Conservation (phyloP, 495 filamentous ascomycete genomes). For the Ramalina peruviana region DNA sequence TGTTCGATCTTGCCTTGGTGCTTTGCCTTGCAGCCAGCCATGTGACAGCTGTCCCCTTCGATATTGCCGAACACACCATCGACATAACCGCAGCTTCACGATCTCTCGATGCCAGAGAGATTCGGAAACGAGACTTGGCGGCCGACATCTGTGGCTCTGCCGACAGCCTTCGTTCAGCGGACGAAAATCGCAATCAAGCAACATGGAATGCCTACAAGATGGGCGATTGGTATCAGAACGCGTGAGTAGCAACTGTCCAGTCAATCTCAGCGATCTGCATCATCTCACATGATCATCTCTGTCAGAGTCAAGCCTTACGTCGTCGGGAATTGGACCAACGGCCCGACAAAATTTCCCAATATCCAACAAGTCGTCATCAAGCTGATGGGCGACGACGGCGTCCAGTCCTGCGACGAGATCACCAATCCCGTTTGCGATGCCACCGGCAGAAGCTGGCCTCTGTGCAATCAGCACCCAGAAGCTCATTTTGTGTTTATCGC, state of each 20-base stretch:
- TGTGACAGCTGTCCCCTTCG: no score
- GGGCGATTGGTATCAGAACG: neutral
- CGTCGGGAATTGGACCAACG: neutral
- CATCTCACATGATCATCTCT: neutral
- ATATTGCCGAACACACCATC: no score
- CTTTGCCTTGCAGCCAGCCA: no score
- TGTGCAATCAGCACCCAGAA: neutral
- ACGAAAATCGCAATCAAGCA: neutral
- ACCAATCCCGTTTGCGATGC: neutral
- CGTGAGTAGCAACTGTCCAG: neutral
- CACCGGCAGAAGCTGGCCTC: neutral
- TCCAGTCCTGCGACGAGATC: neutral
- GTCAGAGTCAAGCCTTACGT: neutral
- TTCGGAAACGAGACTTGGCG: neutral
- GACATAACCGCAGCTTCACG: no score
- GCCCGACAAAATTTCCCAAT: neutral
- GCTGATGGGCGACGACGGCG: slow-evolving; percentile 1
- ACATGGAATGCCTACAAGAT: neutral
- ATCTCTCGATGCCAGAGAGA: no score
- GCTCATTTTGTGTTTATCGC: neutral
- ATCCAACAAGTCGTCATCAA: neutral
- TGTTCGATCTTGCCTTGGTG: no score
- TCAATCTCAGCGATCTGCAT: no score
- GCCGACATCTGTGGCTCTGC: neutral
- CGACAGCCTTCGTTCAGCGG: neutral